Conservation (phyloP, 2,329 filamentous ascomycete genomes). For the Cryphonectria japonica region DNA sequence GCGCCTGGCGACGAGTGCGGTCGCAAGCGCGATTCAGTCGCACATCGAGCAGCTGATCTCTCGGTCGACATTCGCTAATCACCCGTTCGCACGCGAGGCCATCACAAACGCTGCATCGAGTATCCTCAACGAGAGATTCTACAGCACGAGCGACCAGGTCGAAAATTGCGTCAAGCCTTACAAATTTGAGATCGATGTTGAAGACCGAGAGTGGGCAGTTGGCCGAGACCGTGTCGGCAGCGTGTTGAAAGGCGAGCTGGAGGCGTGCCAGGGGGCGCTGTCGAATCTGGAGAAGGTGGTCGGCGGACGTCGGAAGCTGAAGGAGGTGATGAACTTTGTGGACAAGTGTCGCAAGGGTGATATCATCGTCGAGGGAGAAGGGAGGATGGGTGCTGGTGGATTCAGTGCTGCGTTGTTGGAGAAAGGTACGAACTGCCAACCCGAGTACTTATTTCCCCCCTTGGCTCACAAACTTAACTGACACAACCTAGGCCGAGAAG, state of each 20-base stretch:
- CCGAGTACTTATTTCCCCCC: neutral
- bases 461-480: constrained; percentile 38
- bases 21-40: constrained; percentile 83
- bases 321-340: constrained; percentile 87
- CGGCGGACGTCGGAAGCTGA: constrained; percentile 81
- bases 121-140: constrained; percentile 92
- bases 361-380: constrained; percentile 81
- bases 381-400: constrained; percentile 83
- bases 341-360: constrained; percentile 89
- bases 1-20: constrained; percentile 86
- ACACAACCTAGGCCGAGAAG: constrained; percentile 73
- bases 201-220: constrained; percentile 84
- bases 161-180: constrained; percentile 99
- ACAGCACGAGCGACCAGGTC: constrained; percentile 95
- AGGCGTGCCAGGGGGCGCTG: constrained; percentile 78
- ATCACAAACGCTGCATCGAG: constrained; percentile 88
- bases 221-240: constrained; percentile 81
- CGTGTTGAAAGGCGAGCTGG: constrained; percentile 85
- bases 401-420: constrained; percentile 87
- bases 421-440: constrained; percentile 64
- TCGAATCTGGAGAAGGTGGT: constrained; percentile 76
- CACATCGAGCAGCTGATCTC: constrained; percentile 80
- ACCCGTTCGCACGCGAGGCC: constrained; percentile 91
- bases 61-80: constrained; percentile 82
- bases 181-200: constrained; percentile 96